phyloP scores from a whole-genome alignment of 352 stramenopile species.

The Lagenidium sp. region DNA sequence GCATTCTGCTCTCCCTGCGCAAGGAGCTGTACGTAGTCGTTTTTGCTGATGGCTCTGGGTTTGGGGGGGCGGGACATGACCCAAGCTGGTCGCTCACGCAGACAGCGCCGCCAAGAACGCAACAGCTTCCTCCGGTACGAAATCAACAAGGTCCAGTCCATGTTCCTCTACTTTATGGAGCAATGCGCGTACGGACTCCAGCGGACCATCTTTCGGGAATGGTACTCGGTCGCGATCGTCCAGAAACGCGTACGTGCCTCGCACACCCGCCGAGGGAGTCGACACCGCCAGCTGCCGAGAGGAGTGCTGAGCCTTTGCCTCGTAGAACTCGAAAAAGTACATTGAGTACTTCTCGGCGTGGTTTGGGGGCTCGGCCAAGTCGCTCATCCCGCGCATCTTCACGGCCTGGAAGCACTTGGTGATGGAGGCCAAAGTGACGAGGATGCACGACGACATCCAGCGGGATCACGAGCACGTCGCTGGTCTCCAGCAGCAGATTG shows the following conservation, averaged over 20 bases:
- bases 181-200: constrained; percentile 34
- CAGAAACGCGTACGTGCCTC: constrained; percentile 44
- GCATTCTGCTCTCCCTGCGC: constrained; percentile 32
- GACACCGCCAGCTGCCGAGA: no score
- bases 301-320: no score
- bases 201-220: constrained; percentile 51
- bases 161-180: constrained; percentile 37
- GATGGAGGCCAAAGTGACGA: constrained; percentile 16
- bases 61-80: no score
- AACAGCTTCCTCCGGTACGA: constrained; percentile 50
- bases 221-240: constrained; percentile 45
- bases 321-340: constrained; percentile 64
- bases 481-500: constrained; percentile 34
- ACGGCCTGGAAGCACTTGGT: constrained; percentile 35
- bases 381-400: constrained; percentile 44
- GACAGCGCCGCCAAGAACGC: constrained; percentile 29
- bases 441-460: constrained; percentile 26
- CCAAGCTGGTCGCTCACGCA: no score
- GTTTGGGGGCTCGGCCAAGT: constrained; percentile 47
- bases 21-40: constrained; percentile 28
- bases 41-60: no score
- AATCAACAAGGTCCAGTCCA: constrained; percentile 45
- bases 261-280: no score
- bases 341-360: constrained; percentile 60
- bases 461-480: constrained; percentile 23